Conservation (phyloP, 768 basidiomycete genomes). For the Lactarius quietus region DNA sequence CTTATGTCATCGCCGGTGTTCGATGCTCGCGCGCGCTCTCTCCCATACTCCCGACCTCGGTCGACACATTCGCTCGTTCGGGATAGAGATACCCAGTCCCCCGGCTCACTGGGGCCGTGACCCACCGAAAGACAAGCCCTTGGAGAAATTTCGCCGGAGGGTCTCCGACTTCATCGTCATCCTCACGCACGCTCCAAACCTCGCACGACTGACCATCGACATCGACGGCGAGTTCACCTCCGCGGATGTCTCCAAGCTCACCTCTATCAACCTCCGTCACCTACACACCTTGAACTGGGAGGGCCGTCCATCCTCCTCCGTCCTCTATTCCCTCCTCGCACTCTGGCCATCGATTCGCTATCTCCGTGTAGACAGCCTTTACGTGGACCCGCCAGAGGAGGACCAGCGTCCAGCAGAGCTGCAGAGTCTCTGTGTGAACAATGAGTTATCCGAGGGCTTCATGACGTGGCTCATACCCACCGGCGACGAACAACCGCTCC, state of each 20-base stretch:
- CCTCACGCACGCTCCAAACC: conserved; percentile 14
- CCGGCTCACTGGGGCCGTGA: conserved; percentile 16
- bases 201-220: conserved; percentile 18
- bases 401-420: conserved; percentile 10
- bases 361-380: conserved; percentile 20
- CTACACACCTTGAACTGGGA: conserved; percentile 21
- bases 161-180: conserved; percentile 15
- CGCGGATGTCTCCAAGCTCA: conserved; percentile 2
- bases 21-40: conserved; percentile 9
- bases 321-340: conserved; percentile 10
- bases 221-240: conserved; percentile 19
- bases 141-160: conserved; percentile 6
- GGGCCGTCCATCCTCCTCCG: conserved; percentile 19
- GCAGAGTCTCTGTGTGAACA: conserved; percentile 12
- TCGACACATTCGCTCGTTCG: conserved; percentile 19
- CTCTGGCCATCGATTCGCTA: conserved; percentile 19
- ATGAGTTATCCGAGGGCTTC: conserved; percentile 9
- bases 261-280: conserved; percentile 16
- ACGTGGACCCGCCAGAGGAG: conserved; percentile 10
- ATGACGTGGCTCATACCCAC: conserved; percentile 17
- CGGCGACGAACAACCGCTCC: conserved; percentile 10
- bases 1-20: conserved; percentile 9
- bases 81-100: conserved; percentile 16
- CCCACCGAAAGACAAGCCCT: background rate
- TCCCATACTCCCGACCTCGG: conserved; percentile 13